phyloP scores from a whole-genome alignment of 2,329 filamentous ascomycete species.

The Trichophyton simii region DNA sequence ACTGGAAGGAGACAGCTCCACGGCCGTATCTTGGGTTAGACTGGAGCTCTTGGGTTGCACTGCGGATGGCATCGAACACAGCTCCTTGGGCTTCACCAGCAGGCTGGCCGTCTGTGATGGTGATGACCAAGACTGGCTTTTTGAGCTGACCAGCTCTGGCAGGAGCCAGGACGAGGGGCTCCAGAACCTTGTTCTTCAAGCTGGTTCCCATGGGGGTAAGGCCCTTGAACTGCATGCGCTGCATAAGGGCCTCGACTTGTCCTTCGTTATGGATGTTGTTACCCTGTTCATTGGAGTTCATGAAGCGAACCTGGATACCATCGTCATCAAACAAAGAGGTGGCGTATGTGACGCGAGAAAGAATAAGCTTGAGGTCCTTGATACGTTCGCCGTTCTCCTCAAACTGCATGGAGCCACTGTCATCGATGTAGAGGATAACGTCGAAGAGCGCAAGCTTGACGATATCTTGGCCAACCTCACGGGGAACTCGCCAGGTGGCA shows the following conservation, averaged over 20 bases:
- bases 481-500: constrained; percentile 44
- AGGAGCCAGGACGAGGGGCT: constrained; percentile 45
- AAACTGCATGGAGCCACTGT: constrained; percentile 58
- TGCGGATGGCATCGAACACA: constrained; percentile 46
- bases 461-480: constrained; percentile 51
- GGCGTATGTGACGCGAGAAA: constrained; percentile 50
- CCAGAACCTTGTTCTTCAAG: constrained; percentile 50
- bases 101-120: constrained; percentile 54
- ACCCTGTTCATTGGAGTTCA: constrained; percentile 47
- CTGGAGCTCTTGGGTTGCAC: constrained; percentile 40
- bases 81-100: constrained; percentile 47
- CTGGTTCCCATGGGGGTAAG: constrained; percentile 55
- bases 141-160: constrained; percentile 42
- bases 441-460: constrained; percentile 52
- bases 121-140: constrained; percentile 54
- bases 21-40: constrained; percentile 41
- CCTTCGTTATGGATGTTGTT: constrained; percentile 46
- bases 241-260: constrained; percentile 47
- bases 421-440: constrained; percentile 52
- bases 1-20: constrained; percentile 53
- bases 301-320: constrained; percentile 56
- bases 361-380: constrained; percentile 52
- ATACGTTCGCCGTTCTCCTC: constrained; percentile 55
- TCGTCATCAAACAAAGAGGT: constrained; percentile 58
- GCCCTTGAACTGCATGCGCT: constrained; percentile 50